phyloP scores from a whole-genome alignment of 495 filamentous ascomycete species.

The Arthonia radiata region DNA sequence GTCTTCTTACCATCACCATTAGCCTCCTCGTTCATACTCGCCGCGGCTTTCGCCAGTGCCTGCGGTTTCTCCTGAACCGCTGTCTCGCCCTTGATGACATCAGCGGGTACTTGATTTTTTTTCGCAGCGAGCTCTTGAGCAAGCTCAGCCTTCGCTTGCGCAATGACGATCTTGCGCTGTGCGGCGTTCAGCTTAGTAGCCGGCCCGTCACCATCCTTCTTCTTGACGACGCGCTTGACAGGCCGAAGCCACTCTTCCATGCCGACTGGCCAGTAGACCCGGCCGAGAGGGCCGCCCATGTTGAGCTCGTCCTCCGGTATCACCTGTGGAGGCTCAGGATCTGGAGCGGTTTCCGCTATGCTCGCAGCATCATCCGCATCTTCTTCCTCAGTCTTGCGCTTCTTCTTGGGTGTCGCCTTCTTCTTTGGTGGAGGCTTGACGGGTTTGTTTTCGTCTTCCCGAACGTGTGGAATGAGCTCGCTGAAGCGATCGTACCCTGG shows the following conservation, averaged over 20 bases:
- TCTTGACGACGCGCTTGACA: constrained; percentile 41
- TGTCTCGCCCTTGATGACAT: no score
- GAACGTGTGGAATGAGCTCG: constrained; percentile 52
- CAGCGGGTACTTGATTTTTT: constrained; percentile 1
- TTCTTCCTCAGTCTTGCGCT: constrained; percentile 7
- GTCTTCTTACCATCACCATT: constrained; percentile 1
- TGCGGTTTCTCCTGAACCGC: no score
- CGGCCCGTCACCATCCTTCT: constrained; percentile 19
- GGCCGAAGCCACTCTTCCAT: constrained; percentile 82
- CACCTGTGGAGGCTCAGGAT: constrained; percentile 13
- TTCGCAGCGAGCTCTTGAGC: not conserved
- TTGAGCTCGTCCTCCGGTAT: constrained; percentile 46
- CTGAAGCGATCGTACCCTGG: constrained; percentile 51
- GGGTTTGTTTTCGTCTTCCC: constrained; percentile 54
- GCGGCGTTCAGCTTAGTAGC: constrained; percentile 10
- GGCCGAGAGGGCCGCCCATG: constrained; percentile 68
- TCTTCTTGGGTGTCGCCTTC: constrained; percentile 8
- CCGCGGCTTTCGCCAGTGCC: no score
- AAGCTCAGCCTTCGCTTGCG: not conserved
- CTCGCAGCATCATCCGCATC: constrained; percentile 22
- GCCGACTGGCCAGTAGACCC: constrained; percentile 79
- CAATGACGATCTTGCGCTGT: constrained; percentile 1
- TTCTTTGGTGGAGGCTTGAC: constrained; percentile 23
- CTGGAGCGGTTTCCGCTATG: constrained; percentile 18
- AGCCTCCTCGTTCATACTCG: constrained; percentile 1